Conservation (phyloP, 2,329 filamentous ascomycete genomes). For the Colletotrichum kahawae region DNA sequence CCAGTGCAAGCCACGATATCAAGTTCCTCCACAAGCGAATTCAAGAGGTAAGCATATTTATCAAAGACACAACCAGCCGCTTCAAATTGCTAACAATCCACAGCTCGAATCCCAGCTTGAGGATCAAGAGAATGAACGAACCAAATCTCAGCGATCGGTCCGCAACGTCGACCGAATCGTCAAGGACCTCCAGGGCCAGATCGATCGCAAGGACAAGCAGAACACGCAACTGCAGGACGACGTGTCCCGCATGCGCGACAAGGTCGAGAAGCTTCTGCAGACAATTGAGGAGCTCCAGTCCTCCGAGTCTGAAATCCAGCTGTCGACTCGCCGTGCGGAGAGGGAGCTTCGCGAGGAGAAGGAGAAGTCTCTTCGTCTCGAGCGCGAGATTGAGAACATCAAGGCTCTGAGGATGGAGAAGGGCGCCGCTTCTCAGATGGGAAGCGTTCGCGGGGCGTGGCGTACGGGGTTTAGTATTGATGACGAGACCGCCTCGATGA, state of each 20-base stretch:
- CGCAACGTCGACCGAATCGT: conserved; percentile 94
- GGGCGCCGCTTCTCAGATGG: conserved; percentile 35
- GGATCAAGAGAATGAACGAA: conserved; percentile 78
- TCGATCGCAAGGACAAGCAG: conserved; percentile 91
- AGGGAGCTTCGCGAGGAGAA: conserved; percentile 88
- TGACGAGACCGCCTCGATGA: conserved; percentile 41
- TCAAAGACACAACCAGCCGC: neutral
- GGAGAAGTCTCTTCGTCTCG: conserved; percentile 81
- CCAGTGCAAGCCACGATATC: conserved; percentile 91
- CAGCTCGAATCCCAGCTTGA: conserved; percentile 90
- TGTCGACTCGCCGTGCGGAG: conserved; percentile 84
- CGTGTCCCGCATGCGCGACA: conserved; percentile 83
- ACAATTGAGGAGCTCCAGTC: conserved; percentile 95
- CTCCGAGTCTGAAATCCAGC: conserved; percentile 80
- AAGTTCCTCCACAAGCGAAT: conserved; percentile 93
- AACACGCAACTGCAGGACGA: conserved; percentile 83
- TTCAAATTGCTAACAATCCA: conserved; percentile 19
- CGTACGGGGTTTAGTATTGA: conserved; percentile 40
- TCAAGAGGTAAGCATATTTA: conserved; percentile 75
- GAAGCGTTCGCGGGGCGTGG: conserved; percentile 34
- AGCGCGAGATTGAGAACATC: conserved; percentile 85
- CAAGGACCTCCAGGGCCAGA: conserved; percentile 89
- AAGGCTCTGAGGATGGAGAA: conserved; percentile 77
- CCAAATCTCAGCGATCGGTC: conserved; percentile 82
- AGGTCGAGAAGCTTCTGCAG: conserved; percentile 84